These are phyloP conservation scores for Brassica napus DNA, from an alignment of 345 rosid genomes.

Conservation along the genomic window DNA sequence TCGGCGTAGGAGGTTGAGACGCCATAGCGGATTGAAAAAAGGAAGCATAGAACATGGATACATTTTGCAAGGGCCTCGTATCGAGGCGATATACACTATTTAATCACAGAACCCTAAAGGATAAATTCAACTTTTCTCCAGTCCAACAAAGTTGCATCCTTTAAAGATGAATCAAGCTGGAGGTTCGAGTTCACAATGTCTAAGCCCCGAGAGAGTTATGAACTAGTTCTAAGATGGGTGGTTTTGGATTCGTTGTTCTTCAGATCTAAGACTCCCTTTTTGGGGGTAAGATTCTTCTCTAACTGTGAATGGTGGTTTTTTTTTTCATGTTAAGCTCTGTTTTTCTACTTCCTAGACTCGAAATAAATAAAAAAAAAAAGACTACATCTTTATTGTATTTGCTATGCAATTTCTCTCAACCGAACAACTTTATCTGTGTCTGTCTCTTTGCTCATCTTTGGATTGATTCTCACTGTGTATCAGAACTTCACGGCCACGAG, in stretches of 20 bases:
- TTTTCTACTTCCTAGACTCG: neutral
- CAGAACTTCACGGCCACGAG: constrained; percentile 41
- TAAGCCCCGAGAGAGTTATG: too few species aligned
- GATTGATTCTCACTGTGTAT: constrained; percentile 28
- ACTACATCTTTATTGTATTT: neutral
- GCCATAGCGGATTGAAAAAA: constrained; percentile 65
- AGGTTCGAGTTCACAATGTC: too few species aligned
- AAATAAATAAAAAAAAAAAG: neutral
- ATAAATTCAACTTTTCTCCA: neutral
- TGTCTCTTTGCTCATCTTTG: neutral
- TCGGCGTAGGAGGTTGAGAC: constrained; percentile 46
- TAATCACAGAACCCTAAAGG: too few species aligned
- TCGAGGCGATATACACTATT: too few species aligned
- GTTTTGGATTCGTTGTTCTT: neutral
- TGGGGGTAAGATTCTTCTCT: neutral
- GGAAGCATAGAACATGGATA: too few species aligned
- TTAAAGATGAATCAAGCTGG: neutral
- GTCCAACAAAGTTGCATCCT: neutral
- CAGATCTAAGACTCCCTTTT: neutral
- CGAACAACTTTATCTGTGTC: neutral
- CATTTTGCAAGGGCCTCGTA: too few species aligned
- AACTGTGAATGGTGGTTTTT: neutral
- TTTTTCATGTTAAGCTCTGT: neutral
- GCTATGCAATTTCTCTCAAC: neutral
- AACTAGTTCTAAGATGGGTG: too few species aligned